Evolutionary conservation across 73 alveolate species (phyloP).

Genomic region (Tetrahymena elliotti): DNA sequence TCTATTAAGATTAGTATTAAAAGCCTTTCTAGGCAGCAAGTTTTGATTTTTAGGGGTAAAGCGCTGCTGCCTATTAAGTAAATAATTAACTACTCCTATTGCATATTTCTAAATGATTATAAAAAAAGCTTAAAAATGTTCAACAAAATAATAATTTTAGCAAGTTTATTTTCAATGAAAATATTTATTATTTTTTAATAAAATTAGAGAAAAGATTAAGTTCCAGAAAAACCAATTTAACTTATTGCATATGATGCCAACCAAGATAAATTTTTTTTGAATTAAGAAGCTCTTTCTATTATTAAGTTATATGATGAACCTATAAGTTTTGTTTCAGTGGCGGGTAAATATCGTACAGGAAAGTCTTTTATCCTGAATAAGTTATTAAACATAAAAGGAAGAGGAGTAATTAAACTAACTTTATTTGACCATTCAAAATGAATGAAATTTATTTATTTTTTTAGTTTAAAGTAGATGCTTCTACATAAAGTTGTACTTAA

Average conservation of each 20-base stretch:
- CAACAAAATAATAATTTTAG: not conserved
- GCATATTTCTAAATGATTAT: not conserved
- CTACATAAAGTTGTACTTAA: slow-evolving; percentile 89
- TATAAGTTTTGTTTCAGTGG: slow-evolving; percentile 86
- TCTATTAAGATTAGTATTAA: not conserved
- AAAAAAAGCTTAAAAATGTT: not conserved
- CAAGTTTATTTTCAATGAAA: too few relatives aligned
- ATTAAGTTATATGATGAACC: slow-evolving; percentile 30
- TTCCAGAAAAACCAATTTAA: not conserved
- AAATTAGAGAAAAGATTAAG: not conserved
- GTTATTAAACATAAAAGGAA: slow-evolving; percentile 59
- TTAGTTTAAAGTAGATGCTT: slow-evolving; percentile 72
- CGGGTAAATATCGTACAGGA: slow-evolving; percentile 96
- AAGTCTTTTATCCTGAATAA: slow-evolving; percentile 85
- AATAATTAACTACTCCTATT: not conserved
- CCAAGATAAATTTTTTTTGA: not conserved
- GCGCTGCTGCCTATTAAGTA: not conserved
- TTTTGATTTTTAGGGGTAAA: not conserved
- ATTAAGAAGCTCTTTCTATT: not conserved
- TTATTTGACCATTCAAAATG: not conserved
- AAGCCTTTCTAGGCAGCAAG: not conserved
- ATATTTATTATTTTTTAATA: too few relatives aligned
- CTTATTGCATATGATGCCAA: not conserved
- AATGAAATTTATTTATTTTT: not conserved
- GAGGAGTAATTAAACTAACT: slow-evolving; percentile 48